Conservation (phyloP, 2,329 filamentous ascomycete species). For the Penicillium sp. region DNA sequence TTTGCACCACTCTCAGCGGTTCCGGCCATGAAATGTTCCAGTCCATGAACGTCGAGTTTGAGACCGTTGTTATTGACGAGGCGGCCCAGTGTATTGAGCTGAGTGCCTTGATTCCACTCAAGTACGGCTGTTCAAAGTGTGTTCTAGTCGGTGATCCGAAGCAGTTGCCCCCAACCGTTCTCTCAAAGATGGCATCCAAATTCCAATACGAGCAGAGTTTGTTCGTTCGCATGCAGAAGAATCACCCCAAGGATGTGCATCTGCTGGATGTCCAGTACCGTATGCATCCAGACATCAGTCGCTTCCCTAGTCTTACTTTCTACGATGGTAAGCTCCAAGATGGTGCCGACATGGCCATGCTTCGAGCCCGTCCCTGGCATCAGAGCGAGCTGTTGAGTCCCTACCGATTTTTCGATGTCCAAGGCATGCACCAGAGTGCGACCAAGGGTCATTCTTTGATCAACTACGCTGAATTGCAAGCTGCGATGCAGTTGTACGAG, state of each 20-base stretch:
- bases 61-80: slow-evolving; percentile 97
- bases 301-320: slow-evolving; percentile 86
- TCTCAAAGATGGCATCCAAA: slow-evolving; percentile 86
- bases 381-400: slow-evolving; percentile 75
- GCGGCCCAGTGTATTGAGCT: slow-evolving; percentile 97
- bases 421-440: slow-evolving; percentile 80
- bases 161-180: slow-evolving; percentile 90
- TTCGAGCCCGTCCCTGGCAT: slow-evolving; percentile 84
- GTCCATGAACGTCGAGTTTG: slow-evolving; percentile 89
- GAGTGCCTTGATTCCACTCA: slow-evolving; percentile 91
- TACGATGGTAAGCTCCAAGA: slow-evolving; percentile 87
- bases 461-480: slow-evolving; percentile 81
- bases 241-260: slow-evolving; percentile 83
- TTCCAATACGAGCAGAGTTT: slow-evolving; percentile 97
- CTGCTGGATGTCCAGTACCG: slow-evolving; percentile 97
- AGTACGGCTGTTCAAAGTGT: slow-evolving; percentile 95
- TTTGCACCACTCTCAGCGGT: slow-evolving; percentile 92
- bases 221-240: slow-evolving; percentile 97
- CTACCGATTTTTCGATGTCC: slow-evolving; percentile 95
- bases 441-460: slow-evolving; percentile 82
- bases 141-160: slow-evolving; percentile 97
- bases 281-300: slow-evolving; percentile 96
- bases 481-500: slow-evolving; percentile 81
- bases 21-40: slow-evolving; percentile 98
- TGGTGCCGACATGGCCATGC: slow-evolving; percentile 73